Conservation (phyloP, 352 stramenopile genomes). For the Phytophthora aleatoria region DNA sequence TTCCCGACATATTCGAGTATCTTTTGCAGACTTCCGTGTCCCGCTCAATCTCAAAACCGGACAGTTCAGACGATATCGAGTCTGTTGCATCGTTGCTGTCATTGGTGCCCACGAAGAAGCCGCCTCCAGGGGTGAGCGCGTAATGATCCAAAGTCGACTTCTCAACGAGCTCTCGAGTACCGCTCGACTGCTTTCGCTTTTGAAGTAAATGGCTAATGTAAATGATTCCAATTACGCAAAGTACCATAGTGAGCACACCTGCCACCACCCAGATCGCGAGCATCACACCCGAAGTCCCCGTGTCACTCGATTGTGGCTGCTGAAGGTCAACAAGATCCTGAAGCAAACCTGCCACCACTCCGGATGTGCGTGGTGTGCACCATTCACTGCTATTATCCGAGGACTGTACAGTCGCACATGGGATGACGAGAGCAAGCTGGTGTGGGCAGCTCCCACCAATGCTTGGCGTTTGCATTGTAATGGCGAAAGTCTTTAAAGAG, state of each 20-base stretch:
- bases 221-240: constrained; percentile 26
- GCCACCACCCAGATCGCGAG: constrained; percentile 36
- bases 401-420: constrained; percentile 36
- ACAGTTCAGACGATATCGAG: constrained; percentile 24
- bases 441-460: constrained; percentile 23
- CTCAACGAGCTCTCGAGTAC: constrained; percentile 10
- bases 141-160: constrained; percentile 26
- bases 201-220: constrained; percentile 20
- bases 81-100: constrained; percentile 19
- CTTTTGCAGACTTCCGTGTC: constrained; percentile 21
- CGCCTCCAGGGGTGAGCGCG: constrained; percentile 17
- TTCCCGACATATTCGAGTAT: constrained; percentile 12
- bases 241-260: constrained; percentile 16
- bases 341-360: constrained; percentile 33
- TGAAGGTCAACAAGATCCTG: constrained; percentile 13
- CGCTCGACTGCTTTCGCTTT: constrained; percentile 2
- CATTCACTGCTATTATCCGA: constrained; percentile 32
- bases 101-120: constrained; percentile 20
- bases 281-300: constrained; percentile 14
- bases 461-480: constrained; percentile 35
- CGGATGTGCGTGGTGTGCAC: constrained; percentile 42
- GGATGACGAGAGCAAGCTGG: constrained; percentile 42
- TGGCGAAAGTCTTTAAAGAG: constrained; percentile 41
- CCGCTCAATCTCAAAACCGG: constrained; percentile 25
- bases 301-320: constrained; percentile 4